Conservation (phyloP, 2,329 filamentous ascomycete species). For the Paraphaeosphaeria sporulosa region DNA sequence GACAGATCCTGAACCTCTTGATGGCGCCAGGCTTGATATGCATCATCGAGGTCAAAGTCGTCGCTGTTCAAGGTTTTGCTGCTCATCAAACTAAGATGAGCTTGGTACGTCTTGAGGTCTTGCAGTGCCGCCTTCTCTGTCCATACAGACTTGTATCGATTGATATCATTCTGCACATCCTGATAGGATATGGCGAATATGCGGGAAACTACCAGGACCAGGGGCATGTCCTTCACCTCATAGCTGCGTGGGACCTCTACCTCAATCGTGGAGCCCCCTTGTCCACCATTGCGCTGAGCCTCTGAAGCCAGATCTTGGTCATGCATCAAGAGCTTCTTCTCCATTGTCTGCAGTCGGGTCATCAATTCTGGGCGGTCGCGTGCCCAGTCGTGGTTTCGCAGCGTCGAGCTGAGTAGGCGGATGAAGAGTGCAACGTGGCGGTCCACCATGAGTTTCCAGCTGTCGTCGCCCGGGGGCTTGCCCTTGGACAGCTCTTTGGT, state of each 20-base stretch:
- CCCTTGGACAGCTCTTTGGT: slow-evolving; percentile 88
- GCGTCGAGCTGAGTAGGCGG: slow-evolving; percentile 78
- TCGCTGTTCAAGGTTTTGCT: slow-evolving; percentile 77
- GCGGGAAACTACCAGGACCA: slow-evolving; percentile 85
- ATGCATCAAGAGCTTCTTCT: slow-evolving; percentile 92
- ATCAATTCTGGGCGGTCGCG: slow-evolving; percentile 86
- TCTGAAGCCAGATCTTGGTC: slow-evolving; percentile 84
- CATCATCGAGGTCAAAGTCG: slow-evolving; percentile 90
- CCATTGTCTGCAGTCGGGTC: slow-evolving; percentile 77
- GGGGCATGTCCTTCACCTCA: slow-evolving; percentile 95
- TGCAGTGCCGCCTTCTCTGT: slow-evolving; percentile 89
- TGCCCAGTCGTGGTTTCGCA: slow-evolving; percentile 85
- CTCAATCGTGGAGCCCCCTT: slow-evolving; percentile 74
- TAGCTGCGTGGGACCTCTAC: slow-evolving; percentile 84
- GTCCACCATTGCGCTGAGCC: slow-evolving; percentile 63
- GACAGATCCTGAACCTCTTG: slow-evolving; percentile 86
- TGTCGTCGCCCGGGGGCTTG: slow-evolving; percentile 79
- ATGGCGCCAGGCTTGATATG: slow-evolving; percentile 89
- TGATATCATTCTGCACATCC: slow-evolving; percentile 86
- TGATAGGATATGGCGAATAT: slow-evolving; percentile 83
- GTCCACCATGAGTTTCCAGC: slow-evolving; percentile 91
- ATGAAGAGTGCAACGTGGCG: slow-evolving; percentile 95
- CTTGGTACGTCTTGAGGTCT: slow-evolving; percentile 93
- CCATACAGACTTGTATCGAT: slow-evolving; percentile 81
- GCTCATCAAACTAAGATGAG: slow-evolving; percentile 82